Evolutionary conservation across 129 eudicot genomes (phyloP).

Genomic region (Scalesia atractyloides): DNA sequence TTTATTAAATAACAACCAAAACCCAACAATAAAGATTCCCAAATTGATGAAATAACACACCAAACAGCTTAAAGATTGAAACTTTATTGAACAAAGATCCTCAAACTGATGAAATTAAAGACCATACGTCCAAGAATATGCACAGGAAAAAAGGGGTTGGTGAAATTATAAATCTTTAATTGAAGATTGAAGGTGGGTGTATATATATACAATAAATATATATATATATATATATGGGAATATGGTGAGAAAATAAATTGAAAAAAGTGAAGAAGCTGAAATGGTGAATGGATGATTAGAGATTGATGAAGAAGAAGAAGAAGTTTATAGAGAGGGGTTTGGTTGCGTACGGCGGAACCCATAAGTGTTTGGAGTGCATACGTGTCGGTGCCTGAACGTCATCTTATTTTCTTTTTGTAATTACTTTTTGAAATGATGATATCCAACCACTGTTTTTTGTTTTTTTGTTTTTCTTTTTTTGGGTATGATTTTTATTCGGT

Average conservation of each 20-base stretch:
- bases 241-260: too few relatives aligned
- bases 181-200: not conserved
- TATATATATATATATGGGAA: too few relatives aligned
- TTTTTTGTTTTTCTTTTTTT: too few relatives aligned
- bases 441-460: too few relatives aligned
- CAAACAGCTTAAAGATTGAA: too few relatives aligned
- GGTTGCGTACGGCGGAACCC: not conserved
- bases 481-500: too few relatives aligned
- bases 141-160: not conserved
- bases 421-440: too few relatives aligned
- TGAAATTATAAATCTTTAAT: not conserved
- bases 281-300: conserved; percentile 9
- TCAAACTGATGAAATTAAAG: not conserved
- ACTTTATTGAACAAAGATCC: too few relatives aligned
- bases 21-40: too few relatives aligned
- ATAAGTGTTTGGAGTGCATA: conserved; percentile 5
- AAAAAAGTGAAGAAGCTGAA: not conserved
- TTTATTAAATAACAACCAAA: conserved; percentile 35
- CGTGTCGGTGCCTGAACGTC: conserved; percentile 14
- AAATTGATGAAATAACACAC: too few relatives aligned
- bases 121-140: conserved; percentile 11
- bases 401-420: not conserved
- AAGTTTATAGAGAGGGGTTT: conserved; percentile 29
- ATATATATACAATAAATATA: too few relatives aligned
- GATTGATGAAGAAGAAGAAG: conserved; percentile 6